Conservation (phyloP, 768 basidiomycete species). For the Hygrocybe punicea region DNA sequence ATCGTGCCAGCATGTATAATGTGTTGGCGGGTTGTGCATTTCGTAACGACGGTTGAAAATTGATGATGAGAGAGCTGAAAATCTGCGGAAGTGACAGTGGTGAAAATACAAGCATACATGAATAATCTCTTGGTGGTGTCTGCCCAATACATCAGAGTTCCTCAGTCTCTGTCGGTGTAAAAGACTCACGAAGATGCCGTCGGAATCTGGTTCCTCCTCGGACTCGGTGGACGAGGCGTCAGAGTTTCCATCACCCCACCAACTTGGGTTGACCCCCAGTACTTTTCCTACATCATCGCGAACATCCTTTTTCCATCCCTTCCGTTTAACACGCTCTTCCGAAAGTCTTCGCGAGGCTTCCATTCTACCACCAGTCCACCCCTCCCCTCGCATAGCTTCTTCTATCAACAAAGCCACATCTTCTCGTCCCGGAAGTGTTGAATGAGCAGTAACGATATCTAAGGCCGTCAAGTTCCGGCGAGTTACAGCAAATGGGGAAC, state of each 20-base stretch:
- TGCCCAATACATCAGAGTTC: slow-evolving; percentile 31
- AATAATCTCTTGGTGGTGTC: slow-evolving; percentile 74
- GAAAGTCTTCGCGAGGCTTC: slow-evolving; percentile 59
- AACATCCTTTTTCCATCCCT: slow-evolving; percentile 51
- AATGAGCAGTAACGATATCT: slow-evolving; percentile 85
- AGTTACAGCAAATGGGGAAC: slow-evolving; percentile 76
- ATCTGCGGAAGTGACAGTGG: slow-evolving; percentile 73
- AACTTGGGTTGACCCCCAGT: slow-evolving; percentile 54
- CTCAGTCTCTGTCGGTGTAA: slow-evolving; percentile 4
- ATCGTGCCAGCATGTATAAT: slow-evolving; percentile 85
- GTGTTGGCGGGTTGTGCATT: slow-evolving; percentile 88
- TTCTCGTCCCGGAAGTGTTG: slow-evolving; percentile 73
- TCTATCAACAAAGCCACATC: slow-evolving; percentile 85
- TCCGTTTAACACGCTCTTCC: slow-evolving; percentile 56
- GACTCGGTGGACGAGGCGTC: slow-evolving; percentile 44
- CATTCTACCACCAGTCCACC: slow-evolving; percentile 77
- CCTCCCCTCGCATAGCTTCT: slow-evolving; percentile 83
- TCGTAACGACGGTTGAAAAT: slow-evolving; percentile 65
- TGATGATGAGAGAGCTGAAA: slow-evolving; percentile 76
- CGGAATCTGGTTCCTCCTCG: slow-evolving; percentile 47
- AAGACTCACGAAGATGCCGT: slow-evolving; percentile 47
- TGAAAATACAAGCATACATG: slow-evolving; percentile 92
- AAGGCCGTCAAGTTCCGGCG: slow-evolving; percentile 78
- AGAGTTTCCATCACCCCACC: slow-evolving; percentile 52
- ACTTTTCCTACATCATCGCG: slow-evolving; percentile 56